Percentiles rank a stretch among this genome's conserved stretches.
These are phyloP conservation scores for Clonostachys rosea DNA, from an alignment of 2,329 filamentous ascomycete species.

Conservation along the genomic window DNA sequence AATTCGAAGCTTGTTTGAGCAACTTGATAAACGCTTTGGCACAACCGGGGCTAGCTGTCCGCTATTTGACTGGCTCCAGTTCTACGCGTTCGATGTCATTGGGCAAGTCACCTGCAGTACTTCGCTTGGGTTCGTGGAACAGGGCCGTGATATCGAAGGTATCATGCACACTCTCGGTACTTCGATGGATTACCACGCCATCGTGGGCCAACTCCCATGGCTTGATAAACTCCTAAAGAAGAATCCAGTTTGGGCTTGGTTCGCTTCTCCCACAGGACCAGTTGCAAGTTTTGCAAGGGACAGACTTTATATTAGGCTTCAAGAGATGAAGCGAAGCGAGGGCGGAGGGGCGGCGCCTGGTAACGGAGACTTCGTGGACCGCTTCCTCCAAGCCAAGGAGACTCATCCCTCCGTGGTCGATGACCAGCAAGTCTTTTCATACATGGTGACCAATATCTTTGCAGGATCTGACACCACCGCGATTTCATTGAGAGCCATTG, in stretches of 20 bases:
- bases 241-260: slow-evolving; percentile 13
- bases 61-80: slow-evolving; percentile 6
- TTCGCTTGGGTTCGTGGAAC: slow-evolving; percentile 33
- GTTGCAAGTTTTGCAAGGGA: slow-evolving; percentile 7
- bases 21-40: too few species aligned
- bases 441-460: slow-evolving; percentile 9
- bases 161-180: slow-evolving; percentile 22
- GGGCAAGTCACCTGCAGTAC: slow-evolving; percentile 31
- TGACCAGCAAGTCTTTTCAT: slow-evolving; percentile 3
- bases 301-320: background rate
- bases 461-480: slow-evolving; percentile 30
- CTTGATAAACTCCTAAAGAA: slow-evolving; percentile 18
- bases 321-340: background rate
- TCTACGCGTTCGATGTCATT: slow-evolving; percentile 31
- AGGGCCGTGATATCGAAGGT: slow-evolving; percentile 25
- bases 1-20: too few species aligned
- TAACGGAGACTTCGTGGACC: slow-evolving; percentile 1
- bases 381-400: slow-evolving; percentile 2
- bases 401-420: background rate
- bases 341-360: background rate
- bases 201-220: slow-evolving; percentile 13
- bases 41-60: too few species aligned
- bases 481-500: slow-evolving; percentile 20
- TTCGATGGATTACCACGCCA: slow-evolving; percentile 20
- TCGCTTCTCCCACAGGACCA: slow-evolving; percentile 6